Base-by-base conservation (phyloP, 1,284 basidiomycete species). In the Baeospora myosura region DNA sequence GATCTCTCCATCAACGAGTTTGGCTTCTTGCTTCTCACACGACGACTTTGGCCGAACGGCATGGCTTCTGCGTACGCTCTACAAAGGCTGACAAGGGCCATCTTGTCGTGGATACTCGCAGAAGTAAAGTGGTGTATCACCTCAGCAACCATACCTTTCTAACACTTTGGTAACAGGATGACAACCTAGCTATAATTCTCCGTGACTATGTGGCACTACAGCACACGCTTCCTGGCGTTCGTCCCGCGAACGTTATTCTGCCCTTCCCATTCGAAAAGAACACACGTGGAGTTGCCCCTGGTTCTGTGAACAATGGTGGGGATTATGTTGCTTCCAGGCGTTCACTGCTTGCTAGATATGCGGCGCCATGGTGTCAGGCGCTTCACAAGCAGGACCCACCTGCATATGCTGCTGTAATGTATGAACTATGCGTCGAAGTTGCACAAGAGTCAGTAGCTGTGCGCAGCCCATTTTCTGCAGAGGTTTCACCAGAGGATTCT, bases 1-100 rank as follows among this genome's bases (percentile, higher is more conserved):
- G 78, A 87, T 56, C 62, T 90, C 17, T 76, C 80, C 0, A 67
- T 79, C 23, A 87, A 88, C 52, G 87, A 91, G 60, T 66, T 74
- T 16, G 87, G 79, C 0, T 71, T 88, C 41, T 59, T 83, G 5
- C 61, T 89, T 7, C 63, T 89, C 12, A 62, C 66, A 7, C 71
- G 76, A 38, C 71, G 77, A 47, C 74, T 85, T 45, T 87, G 80
- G 78, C 86, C 87, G 0, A 81, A 75, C 48, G 71, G 77, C 4
- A 68, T 87, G 59, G 71, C 78, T 33, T 81, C 85, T 5, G 74
- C 79, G 18, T 87, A 88, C 57, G 79, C 72, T 4, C 56, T 76
- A 40, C 68, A 63, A 39, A 65, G 78, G 38, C 58, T 82, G 18
- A 63, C 72, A n/a, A 66, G 66, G 38, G 65, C 65, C 8, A 61